Evolutionary conservation across 2,329 filamentous ascomycete genomes (phyloP).

Genomic region (Arthrobotrys sinensis): DNA sequence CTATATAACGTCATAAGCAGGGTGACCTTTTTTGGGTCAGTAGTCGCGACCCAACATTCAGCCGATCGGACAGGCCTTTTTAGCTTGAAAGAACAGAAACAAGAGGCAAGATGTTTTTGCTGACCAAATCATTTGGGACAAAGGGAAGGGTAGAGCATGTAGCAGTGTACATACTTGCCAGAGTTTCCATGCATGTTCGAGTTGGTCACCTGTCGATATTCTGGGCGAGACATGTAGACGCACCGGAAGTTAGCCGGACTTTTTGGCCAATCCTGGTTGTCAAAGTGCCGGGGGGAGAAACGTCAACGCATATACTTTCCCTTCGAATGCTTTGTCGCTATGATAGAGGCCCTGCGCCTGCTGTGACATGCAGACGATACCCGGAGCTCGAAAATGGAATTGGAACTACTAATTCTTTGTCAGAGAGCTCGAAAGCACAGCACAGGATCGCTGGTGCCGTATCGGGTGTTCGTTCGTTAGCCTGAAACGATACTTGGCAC

Average conservation of each 20-base stretch:
- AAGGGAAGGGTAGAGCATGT: conserved; percentile 6
- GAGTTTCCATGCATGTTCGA: conserved; percentile 28
- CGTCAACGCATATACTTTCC: conserved; percentile 45
- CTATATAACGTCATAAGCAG: conserved; percentile 60
- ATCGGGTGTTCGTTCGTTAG: conserved; percentile 46
- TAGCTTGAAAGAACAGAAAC: conserved; percentile 18
- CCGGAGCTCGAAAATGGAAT: conserved; percentile 17
- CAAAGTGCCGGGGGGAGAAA: conserved; percentile 30
- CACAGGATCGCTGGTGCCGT: conserved; percentile 22
- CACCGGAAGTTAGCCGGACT: conserved; percentile 24
- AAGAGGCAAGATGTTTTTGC: conserved; percentile 30
- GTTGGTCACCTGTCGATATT: conserved; percentile 58
- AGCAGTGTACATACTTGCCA: background rate
- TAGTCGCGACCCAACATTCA: conserved; percentile 30
- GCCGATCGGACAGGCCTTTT: conserved; percentile 27
- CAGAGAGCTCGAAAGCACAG: conserved; percentile 27
- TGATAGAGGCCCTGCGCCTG: conserved; percentile 8
- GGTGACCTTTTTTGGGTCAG: conserved; percentile 49
- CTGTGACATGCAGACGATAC: conserved; percentile 7
- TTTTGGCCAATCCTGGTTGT: conserved; percentile 39
- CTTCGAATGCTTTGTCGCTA: conserved; percentile 10
- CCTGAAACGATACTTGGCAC: conserved; percentile 51
- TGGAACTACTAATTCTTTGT: background rate
- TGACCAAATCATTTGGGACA: conserved; percentile 52
- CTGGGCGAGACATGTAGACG: conserved; percentile 30